Base-by-base conservation (phyloP, 2,329 filamentous ascomycete genomes). In the Verticillium nubilum region DNA sequence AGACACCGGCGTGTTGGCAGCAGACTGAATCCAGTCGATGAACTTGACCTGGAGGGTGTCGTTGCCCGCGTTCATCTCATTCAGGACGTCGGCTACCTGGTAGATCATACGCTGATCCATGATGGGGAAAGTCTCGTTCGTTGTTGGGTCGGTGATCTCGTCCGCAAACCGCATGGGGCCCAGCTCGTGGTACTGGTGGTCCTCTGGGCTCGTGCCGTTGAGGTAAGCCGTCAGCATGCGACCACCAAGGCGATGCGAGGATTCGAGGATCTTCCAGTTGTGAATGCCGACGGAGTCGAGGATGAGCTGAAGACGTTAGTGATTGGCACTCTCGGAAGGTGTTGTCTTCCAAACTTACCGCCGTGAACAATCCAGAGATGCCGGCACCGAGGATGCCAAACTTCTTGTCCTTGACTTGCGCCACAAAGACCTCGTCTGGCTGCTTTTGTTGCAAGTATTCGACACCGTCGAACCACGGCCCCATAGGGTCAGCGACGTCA, bases 191-290 rank as follows among this genome's bases (percentile, higher is more conserved):
- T 64, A 68, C 72, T 17, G 73, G 66, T 50, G 60, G 25, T 70
- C 68, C 7, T 65, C 58, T 0, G 64, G 65, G 0, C 31, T 57
- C 0, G 73, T 73, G 50, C 71, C 68, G 60, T 76, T 77, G 4
- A 80, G 67, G 57, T 77, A 79, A 2, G 69, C 67, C 1, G 77
- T 79, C 54, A 72, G 73, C 28, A 80, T 74, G 4, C 77, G 73
- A 1, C 77, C 77, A 0, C 77, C 77, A 1, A 78, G 59, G 4
- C 75, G 68, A 2, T 73, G 65, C 0, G 73, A 73, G 0, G 77
- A 76, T 62, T 80, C 77, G 3, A 76, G 65, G 1, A 80, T 75
- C 53, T 77, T 74, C 76, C 76, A 76, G 56, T 78, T 74, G 15
- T 73, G 72, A 15, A 80, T 70, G 0, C 77, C 76, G 2, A 77